Base-by-base conservation (phyloP, 2,329 filamentous ascomycete species). In the Aspergillus felis region DNA sequence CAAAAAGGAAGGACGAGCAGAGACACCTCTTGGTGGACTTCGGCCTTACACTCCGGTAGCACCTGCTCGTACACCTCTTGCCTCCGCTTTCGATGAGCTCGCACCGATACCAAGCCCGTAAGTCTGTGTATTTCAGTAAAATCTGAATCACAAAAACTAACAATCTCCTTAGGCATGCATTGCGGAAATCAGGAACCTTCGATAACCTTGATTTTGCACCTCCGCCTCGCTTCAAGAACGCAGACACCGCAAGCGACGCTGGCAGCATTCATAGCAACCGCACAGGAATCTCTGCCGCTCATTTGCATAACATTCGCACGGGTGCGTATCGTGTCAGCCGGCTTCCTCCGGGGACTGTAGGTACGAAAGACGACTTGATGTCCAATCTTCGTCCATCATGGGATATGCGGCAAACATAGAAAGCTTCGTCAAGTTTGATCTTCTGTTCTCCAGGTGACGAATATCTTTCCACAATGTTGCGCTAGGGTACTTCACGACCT, bases 311-410 rank as follows among this genome's bases (percentile, higher is more conserved):
- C 66, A 87, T 96, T 66, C 89, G 92, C 63, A 84, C 79, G 57
- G 92, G 92, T 63, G 92, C 91, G 49, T 93, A 95, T 68, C 89
- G 92, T 61, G 85, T 97, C 63, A 94, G 90, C 71, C 87, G 90
- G 51, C 83, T 97, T 59, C 92, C 92, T 0, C 87, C 86, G 57
- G 91, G 92, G 64, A 84, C 87, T 47, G 90, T 96, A 57, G 92
- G 92, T 63, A 92, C 90, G 3, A 82, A 82, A 67, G 84, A 88
- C 35, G 85, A 91, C 56, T 74, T 93, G 71, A 75, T 78, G 57
- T 75, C 74, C n/a, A 78, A 85, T 62, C 74, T 88, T 70, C 76
- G 76, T 66, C 85, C 85, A 38, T 77, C 76, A 57, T 82, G 83
- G 81, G 78, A 82, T 68, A 75, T 85, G 74, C 63, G 59, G 51